These are phyloP conservation scores for Macrolepiota albuminosa DNA, from an alignment of 768 basidiomycete genomes.

Conservation along the genomic window DNA sequence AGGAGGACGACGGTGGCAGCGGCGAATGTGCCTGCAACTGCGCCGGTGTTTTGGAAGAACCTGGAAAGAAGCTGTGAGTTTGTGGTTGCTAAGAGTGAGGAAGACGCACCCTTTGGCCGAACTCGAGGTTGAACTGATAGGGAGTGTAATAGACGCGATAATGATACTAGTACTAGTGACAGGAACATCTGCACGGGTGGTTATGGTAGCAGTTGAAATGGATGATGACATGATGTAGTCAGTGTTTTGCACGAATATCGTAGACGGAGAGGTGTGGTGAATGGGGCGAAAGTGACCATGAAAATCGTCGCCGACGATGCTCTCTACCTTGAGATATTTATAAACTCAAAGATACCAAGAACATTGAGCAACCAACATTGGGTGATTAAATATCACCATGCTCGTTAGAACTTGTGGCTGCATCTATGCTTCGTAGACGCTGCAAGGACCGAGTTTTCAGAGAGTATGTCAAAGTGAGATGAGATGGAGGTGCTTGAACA, in stretches of 20 bases:
- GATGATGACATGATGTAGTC: too few species aligned
- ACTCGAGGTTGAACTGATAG: background rate
- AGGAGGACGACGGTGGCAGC: background rate
- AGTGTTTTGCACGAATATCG: too few species aligned
- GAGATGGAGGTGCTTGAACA: background rate
- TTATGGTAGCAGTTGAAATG: too few species aligned
- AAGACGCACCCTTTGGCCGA: background rate
- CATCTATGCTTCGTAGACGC: background rate
- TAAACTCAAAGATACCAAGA: background rate
- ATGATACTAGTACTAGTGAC: background rate
- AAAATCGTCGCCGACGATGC: too few species aligned
- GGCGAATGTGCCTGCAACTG: slow-evolving; percentile 17
- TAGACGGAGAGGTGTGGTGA: too few species aligned
- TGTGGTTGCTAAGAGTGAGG: background rate
- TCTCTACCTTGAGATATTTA: background rate
- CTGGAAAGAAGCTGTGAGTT: background rate
- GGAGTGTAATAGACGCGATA: background rate
- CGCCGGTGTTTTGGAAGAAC: too few species aligned
- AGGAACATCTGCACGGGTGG: background rate
- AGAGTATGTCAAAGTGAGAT: background rate
- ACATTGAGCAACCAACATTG: background rate
- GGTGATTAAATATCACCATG: background rate
- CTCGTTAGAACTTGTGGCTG: background rate
- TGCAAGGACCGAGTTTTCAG: background rate
- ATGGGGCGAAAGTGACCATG: too few species aligned